Conservation (phyloP, 768 basidiomycete genomes). For the Leccinum obscurum region DNA sequence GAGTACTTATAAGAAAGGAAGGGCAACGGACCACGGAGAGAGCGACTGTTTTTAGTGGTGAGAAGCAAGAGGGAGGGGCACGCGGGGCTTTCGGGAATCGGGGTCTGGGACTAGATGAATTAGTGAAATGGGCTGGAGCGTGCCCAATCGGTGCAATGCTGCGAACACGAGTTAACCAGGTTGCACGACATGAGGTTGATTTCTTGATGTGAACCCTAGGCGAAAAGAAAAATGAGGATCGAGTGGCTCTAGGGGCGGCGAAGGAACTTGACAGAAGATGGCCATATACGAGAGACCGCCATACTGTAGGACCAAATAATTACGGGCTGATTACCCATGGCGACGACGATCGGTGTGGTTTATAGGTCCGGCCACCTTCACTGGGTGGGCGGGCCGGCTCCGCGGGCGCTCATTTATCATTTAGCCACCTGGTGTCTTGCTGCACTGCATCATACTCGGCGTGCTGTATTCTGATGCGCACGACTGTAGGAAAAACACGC, state of each 20-base stretch:
- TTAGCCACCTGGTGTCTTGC: conserved; percentile 13
- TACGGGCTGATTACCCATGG: conserved; percentile 10
- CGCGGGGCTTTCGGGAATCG: conserved; percentile 29
- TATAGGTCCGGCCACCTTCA: neutral
- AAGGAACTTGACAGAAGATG: conserved; percentile 23
- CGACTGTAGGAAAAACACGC: conserved; percentile 1
- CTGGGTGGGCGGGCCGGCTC: neutral
- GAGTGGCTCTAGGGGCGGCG: conserved; percentile 34
- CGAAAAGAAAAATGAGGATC: conserved; percentile 36
- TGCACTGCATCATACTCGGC: conserved; percentile 6
- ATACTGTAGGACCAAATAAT: conserved; percentile 6
- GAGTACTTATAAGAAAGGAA: conserved; percentile 28
- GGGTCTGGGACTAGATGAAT: conserved; percentile 27
- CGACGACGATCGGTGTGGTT: conserved; percentile 4
- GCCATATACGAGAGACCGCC: conserved; percentile 19
- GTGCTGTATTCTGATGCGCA: conserved; percentile 11
- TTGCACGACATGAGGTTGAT: conserved; percentile 36
- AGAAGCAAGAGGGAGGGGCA: conserved; percentile 23
- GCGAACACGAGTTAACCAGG: conserved; percentile 39
- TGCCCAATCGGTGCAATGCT: conserved; percentile 31
- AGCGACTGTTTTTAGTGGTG: conserved; percentile 30
- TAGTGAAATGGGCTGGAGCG: conserved; percentile 27
- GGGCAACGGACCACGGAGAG: conserved; percentile 21
- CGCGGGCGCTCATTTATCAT: conserved; percentile 12
- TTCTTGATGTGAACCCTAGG: conserved; percentile 35